Conservation (phyloP, 1,139 yeast genomes). For the Blastobotrys apis region DNA sequence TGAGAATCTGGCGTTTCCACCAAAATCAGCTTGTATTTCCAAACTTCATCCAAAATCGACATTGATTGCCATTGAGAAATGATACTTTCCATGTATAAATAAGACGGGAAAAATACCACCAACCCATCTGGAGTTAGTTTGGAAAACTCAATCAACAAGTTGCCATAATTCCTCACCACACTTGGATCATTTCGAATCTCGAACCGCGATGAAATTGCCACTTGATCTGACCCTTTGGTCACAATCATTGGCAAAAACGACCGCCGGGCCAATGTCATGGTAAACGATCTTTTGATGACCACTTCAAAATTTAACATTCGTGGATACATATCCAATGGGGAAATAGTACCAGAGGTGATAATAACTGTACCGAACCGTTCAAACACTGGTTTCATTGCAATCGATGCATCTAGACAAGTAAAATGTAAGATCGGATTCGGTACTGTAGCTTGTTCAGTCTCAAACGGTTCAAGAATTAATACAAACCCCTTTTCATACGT, state of each 20-base stretch:
- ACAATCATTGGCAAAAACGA: conserved; percentile 94
- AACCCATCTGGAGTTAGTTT: conserved; percentile 97
- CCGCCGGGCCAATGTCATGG: conserved; percentile 91
- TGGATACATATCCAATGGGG: conserved; percentile 98
- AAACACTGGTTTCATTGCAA: conserved; percentile 95
- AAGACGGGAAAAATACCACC: conserved; percentile 96
- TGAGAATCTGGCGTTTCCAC: conserved; percentile 99
- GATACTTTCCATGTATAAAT: conserved; percentile 94
- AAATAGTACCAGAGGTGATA: conserved; percentile 95
- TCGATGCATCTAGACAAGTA: conserved; percentile 94
- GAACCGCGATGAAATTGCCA: conserved; percentile 90
- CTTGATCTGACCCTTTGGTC: conserved; percentile 97
- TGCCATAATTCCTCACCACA: conserved; percentile 94
- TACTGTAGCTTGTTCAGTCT: conserved; percentile 93
- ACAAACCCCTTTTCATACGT: conserved; percentile 94
- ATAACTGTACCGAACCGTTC: conserved; percentile 91
- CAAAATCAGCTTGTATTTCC: conserved; percentile 90
- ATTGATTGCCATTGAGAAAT: conserved; percentile 97
- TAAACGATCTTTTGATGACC: conserved; percentile 87
- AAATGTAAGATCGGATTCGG: conserved; percentile 96
- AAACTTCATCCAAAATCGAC: conserved; percentile 97
- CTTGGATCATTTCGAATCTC: conserved; percentile 97
- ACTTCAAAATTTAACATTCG: conserved; percentile 94
- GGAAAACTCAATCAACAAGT: conserved; percentile 83
- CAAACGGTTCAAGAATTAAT: conserved; percentile 90